A percentile compares a stretch with the other conserved stretches of the same genome.
Conservation (phyloP, 163 green algal genomes). For the Smithsoniella earleae region DNA sequence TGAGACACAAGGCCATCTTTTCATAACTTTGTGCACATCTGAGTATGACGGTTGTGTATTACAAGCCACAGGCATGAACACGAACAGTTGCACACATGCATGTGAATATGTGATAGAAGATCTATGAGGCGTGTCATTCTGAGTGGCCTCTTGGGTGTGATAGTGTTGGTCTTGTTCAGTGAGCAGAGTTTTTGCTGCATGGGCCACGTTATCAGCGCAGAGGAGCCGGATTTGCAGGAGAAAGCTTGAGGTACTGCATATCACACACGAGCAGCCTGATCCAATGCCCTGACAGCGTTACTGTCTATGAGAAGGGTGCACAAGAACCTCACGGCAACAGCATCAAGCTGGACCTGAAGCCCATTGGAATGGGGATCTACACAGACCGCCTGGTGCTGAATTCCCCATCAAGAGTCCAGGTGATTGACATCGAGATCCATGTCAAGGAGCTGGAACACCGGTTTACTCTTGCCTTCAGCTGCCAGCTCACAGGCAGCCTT, state of each 20-base stretch:
- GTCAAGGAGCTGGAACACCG: slow-evolving; percentile 46
- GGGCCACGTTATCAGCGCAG: too few relatives aligned
- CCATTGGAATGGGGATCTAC: slow-evolving; percentile 57
- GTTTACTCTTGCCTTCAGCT: slow-evolving; percentile 49
- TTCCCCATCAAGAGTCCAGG: slow-evolving; percentile 46
- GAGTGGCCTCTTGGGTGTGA: too few relatives aligned
- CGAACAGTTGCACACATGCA: too few relatives aligned
- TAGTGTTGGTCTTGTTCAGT: too few relatives aligned
- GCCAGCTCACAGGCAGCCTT: slow-evolving; percentile 20
- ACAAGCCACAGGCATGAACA: too few relatives aligned
- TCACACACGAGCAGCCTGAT: slow-evolving; percentile 50
- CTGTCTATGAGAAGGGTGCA: slow-evolving; percentile 30
- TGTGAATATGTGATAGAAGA: too few relatives aligned
- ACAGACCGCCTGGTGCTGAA: slow-evolving; percentile 52
- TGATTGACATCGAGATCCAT: slow-evolving; percentile 59
- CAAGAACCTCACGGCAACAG: slow-evolving; percentile 30
- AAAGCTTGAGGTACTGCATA: slow-evolving; percentile 39
- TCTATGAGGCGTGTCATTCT: too few relatives aligned
- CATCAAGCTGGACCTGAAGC: slow-evolving; percentile 43
- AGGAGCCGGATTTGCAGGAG: too few relatives aligned
- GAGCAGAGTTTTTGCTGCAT: too few relatives aligned
- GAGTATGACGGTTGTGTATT: too few relatives aligned
- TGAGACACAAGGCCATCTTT: too few relatives aligned
- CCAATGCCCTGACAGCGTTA: slow-evolving; percentile 34
- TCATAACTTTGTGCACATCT: too few relatives aligned